Percentiles rank a stretch among this genome's conserved stretches.
Evolutionary conservation across 2,329 filamentous ascomycete species (phyloP).

Genomic region (Gaeumannomyces sp.): DNA sequence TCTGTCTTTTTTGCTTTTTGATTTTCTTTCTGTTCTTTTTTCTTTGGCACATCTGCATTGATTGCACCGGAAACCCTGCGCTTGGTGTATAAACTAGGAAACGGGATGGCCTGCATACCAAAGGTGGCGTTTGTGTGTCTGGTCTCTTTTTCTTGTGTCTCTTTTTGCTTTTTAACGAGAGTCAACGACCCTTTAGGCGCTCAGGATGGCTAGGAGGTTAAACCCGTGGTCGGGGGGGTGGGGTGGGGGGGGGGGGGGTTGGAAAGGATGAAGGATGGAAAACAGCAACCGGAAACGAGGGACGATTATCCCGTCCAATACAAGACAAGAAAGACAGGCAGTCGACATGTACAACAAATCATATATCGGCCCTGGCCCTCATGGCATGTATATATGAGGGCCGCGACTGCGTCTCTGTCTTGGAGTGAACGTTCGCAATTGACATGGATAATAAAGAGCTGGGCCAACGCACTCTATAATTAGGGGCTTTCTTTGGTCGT

Average conservation of each 20-base stretch:
- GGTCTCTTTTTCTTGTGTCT: background rate
- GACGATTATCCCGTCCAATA: background rate
- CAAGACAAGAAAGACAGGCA: background rate
- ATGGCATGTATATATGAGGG: background rate
- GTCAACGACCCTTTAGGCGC: background rate
- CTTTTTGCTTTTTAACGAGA: background rate
- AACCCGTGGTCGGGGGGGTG: background rate
- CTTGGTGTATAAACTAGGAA: background rate
- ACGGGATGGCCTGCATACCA: constrained; percentile 3
- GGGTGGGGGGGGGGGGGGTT: no score
- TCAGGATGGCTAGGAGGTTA: background rate
- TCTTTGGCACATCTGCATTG: background rate
- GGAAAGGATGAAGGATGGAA: background rate
- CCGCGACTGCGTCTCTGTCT: background rate
- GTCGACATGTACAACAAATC: background rate
- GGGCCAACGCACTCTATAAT: no score
- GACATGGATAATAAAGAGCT: background rate
- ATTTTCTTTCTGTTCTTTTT: background rate
- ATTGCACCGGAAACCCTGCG: background rate
- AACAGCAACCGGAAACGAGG: background rate
- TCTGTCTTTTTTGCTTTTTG: background rate
- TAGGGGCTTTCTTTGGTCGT: no score
- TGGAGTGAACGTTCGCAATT: background rate
- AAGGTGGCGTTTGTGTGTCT: background rate
- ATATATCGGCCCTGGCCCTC: background rate